Evolutionary conservation across 768 basidiomycete genomes (phyloP), one percentile per base, ranked within the genome.

Genomic region (Agrocybe praecox): DNA sequence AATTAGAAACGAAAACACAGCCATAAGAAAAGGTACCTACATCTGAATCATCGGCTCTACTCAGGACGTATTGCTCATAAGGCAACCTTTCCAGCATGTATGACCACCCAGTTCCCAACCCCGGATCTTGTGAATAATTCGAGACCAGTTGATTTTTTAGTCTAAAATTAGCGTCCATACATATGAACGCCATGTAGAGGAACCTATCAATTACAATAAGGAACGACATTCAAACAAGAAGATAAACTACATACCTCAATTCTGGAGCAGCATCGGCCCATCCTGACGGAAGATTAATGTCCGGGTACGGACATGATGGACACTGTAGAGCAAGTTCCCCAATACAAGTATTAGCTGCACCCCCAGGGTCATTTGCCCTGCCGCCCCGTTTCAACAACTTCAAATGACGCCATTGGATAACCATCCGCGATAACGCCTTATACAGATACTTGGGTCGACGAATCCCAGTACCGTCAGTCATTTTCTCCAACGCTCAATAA

Each of bases 251-350:
- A n/a, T n/a, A 64, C 62, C 23, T 4, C 8, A 42, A 1, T 6
- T 42, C 57, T 6, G 14, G 2, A 0, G 62, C 47, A 0, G 45
- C 60, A 2, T 56, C 24, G 6, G 55, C 29, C 63, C 63, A 75
- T n/a, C 60, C 59, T 2, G 53, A 47, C 0, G 67, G 67, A 1
- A 76, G 54, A 51, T 76, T 75, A 0, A 68, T 57, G 0, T 60
- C 68, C 0, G 71, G 72, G 0, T 67, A 67, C n/a, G n/a, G n/a
- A n/a, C n/a, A n/a, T n/a, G n/a, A n/a, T n/a, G n/a, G n/a, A n/a
- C n/a, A n/a, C n/a, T 0, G 51, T 1, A 75, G 57, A 0, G 69
- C 69, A 4, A 71, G 60, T 49, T 63, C 62, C 1, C 75, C 72
- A 17, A 55, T 57, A 11, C 36, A 33, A 0, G 70, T 72, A 5